phyloP scores from a whole-genome alignment of 169 alveolate genomes.

The Plasmodium coatneyi region DNA sequence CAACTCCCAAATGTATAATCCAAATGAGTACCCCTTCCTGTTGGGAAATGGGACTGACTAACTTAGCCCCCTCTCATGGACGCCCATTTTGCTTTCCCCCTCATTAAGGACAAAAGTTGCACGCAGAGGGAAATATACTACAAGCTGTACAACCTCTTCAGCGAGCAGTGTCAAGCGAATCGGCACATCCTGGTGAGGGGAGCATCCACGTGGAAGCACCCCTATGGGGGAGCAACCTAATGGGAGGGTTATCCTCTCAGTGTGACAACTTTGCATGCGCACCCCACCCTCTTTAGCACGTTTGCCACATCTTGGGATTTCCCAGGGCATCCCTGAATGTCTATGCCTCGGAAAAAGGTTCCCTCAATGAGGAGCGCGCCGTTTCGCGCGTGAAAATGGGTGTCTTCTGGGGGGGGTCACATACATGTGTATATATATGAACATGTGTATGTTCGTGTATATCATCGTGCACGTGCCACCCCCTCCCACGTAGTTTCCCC shows the following conservation, averaged over 20 bases:
- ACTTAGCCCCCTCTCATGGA: background rate
- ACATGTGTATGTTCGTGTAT: background rate
- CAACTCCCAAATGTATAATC: background rate
- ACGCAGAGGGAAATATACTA: constrained; percentile 69
- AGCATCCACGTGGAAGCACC: background rate
- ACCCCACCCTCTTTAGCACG: background rate
- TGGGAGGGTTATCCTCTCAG: background rate
- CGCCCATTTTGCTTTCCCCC: background rate
- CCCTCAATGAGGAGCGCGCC: background rate
- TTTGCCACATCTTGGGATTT: constrained; percentile 38
- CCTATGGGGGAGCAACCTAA: background rate
- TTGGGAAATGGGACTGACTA: background rate
- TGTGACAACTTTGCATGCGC: background rate
- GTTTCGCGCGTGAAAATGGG: background rate
- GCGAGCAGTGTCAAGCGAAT: constrained; percentile 43
- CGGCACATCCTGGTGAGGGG: constrained; percentile 20
- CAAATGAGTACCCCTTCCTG: background rate
- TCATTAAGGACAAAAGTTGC: constrained; percentile 40
- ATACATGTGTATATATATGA: background rate
- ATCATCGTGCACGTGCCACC: background rate
- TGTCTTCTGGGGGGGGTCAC: background rate
- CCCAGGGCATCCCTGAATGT: constrained; percentile 49
- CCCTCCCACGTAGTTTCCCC: background rate
- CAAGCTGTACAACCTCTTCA: constrained; percentile 49
- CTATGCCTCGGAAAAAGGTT: constrained; percentile 68